Percentiles rank a stretch among this genome's conserved stretches.
phyloP scores from a whole-genome alignment of 371 early-diverging fungal species.

The Mortierella sp. region DNA sequence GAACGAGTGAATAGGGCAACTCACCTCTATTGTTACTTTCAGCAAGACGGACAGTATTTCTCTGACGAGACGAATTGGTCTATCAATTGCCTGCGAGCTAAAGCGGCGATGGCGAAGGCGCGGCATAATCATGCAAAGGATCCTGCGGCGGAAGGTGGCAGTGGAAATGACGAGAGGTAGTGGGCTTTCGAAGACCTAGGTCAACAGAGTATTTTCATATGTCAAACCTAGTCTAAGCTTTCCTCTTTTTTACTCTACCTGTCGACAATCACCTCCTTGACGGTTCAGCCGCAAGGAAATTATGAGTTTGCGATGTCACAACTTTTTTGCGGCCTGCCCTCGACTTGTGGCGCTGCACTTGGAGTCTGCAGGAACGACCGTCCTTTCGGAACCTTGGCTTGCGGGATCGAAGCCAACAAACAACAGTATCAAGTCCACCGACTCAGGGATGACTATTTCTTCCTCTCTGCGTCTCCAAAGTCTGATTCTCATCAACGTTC shows the following conservation, averaged over 20 bases:
- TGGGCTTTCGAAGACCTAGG: neutral
- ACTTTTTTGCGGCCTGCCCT: neutral
- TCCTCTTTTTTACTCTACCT: neutral
- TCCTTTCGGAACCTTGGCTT: neutral
- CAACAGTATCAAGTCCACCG: neutral
- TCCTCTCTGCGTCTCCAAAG: neutral
- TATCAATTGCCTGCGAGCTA: neutral
- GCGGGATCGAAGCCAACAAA: neutral
- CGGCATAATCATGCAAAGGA: neutral
- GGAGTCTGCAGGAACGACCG: neutral
- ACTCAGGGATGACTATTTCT: neutral
- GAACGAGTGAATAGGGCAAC: neutral
- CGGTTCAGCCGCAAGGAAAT: neutral
- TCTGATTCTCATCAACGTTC: neutral
- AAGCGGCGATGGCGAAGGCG: neutral
- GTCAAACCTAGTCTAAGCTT: neutral
- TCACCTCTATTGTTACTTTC: neutral
- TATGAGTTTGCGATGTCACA: neutral
- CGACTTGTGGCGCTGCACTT: neutral
- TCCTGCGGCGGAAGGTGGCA: neutral
- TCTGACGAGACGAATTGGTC: neutral
- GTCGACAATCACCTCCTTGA: neutral
- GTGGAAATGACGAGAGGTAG: neutral
- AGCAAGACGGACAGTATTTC: neutral
- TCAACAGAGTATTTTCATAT: neutral